Evolutionary conservation across 345 rosid genomes (phyloP).

Genomic region (Triadica sebifera): DNA sequence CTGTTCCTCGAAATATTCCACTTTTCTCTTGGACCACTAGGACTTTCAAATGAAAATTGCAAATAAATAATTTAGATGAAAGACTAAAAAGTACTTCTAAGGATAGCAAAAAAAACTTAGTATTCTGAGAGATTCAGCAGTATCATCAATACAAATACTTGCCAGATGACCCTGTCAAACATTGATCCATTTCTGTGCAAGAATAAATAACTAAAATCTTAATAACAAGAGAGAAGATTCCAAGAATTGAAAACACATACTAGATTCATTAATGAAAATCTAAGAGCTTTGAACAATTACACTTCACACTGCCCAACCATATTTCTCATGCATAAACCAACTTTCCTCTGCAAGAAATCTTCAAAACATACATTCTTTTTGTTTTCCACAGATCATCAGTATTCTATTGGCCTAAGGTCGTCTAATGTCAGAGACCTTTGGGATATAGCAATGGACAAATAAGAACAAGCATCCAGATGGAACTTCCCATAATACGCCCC

Average conservation of each 20-base stretch:
- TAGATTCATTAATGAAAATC: not conserved
- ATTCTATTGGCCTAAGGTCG: not conserved
- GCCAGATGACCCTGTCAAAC: not conserved
- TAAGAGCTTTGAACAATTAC: not conserved
- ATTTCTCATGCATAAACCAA: not conserved
- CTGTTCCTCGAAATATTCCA: slow-evolving; percentile 52
- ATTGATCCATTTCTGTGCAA: not conserved
- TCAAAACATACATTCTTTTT: not conserved
- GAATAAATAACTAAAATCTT: not conserved
- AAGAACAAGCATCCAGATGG: not conserved
- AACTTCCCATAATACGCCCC: not conserved
- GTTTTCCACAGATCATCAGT: not conserved
- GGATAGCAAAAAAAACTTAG: not conserved
- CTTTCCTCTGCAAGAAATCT: not conserved
- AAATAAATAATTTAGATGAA: too few relatives aligned
- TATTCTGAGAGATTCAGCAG: not conserved
- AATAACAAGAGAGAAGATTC: not conserved
- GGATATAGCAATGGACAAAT: not conserved
- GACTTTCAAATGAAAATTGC: slow-evolving; percentile 37
- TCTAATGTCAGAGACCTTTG: not conserved
- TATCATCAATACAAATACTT: not conserved
- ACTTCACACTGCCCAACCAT: not conserved
- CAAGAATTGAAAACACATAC: not conserved
- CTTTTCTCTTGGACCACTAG: slow-evolving; percentile 78
- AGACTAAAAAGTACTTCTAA: too few relatives aligned